A percentile compares a stretch with the other conserved stretches of the same genome.
Conservation (phyloP, 2,329 filamentous ascomycete species). For the Hypoxylon sp. region DNA sequence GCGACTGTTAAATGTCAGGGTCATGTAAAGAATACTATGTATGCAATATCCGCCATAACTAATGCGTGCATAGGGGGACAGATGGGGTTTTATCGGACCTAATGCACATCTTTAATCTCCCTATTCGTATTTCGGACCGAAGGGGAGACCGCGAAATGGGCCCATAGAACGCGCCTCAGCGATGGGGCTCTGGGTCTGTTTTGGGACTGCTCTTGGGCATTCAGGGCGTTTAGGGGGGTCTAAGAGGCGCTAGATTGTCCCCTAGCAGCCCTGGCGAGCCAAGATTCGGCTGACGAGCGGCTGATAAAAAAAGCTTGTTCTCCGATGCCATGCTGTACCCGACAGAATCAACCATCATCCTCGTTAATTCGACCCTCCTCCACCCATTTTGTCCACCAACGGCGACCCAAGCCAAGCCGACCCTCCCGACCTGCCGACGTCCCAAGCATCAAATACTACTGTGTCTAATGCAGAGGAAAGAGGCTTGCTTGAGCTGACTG, state of each 20-base stretch:
- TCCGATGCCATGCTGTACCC: not conserved
- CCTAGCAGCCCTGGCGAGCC: too few species aligned
- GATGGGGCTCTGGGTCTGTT: conserved; percentile 9
- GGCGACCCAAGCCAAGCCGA: conserved; percentile 24
- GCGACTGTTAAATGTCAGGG: not conserved
- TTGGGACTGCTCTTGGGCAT: too few species aligned
- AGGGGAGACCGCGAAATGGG: conserved; percentile 1
- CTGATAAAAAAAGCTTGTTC: conserved; percentile 29
- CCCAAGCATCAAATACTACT: not conserved
- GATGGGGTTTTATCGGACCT: not conserved
- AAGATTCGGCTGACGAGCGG: not conserved
- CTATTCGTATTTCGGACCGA: conserved; percentile 22
- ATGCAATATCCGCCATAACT: too few species aligned
- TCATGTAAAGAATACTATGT: not conserved
- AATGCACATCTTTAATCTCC: conserved; percentile 25
- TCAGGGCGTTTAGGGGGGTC: too few species aligned
- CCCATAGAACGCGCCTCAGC: conserved; percentile 12
- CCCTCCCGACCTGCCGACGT: conserved; percentile 1
- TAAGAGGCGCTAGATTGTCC: too few species aligned
- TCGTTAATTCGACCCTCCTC: too few species aligned
- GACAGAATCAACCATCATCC: too few species aligned
- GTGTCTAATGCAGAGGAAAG: too few species aligned
- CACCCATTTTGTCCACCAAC: not conserved
- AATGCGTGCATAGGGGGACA: too few species aligned
- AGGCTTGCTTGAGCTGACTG: conserved; percentile 29